A percentile compares a stretch with the other conserved stretches of the same genome.
Evolutionary conservation across 2,329 filamentous ascomycete genomes (phyloP).

Genomic region (Boeremia lycopersici): DNA sequence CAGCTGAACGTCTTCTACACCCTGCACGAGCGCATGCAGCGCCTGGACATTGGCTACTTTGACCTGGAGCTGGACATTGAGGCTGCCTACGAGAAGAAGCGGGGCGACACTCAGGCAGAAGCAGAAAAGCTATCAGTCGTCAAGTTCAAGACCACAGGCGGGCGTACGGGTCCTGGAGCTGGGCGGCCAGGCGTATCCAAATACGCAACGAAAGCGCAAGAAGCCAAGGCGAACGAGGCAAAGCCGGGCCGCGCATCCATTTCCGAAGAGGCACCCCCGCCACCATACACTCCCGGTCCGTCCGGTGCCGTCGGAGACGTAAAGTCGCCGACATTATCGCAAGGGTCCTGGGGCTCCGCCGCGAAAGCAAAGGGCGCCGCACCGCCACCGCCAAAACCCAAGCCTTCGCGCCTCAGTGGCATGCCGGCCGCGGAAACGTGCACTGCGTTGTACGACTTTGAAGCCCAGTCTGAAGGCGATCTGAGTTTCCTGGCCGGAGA

Average conservation of each 20-base stretch:
- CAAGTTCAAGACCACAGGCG: conserved; percentile 88
- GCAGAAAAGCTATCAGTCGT: conserved; percentile 85
- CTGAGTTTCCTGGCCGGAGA: conserved; percentile 89
- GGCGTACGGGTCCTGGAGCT: conserved; percentile 47
- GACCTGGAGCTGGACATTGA: conserved; percentile 89
- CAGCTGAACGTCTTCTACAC: conserved; percentile 99
- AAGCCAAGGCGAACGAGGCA: conserved; percentile 43
- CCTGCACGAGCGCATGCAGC: conserved; percentile 96
- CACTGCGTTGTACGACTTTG: conserved; percentile 94
- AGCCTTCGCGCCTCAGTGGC: conserved; percentile 75
- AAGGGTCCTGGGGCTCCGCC: conserved; percentile 50
- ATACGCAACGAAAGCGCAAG: conserved; percentile 49
- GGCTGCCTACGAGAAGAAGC: conserved; percentile 87
- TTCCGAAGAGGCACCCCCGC: conserved; percentile 43
- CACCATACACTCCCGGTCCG: conserved; percentile 48
- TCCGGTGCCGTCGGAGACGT: conserved; percentile 19
- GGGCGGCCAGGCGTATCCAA: conserved; percentile 40
- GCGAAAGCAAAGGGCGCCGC: conserved; percentile 57
- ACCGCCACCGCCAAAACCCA: conserved; percentile 58
- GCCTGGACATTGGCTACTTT: conserved; percentile 96
- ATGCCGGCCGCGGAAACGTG: conserved; percentile 74
- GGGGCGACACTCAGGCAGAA: conserved; percentile 82
- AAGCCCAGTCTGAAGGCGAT: conserved; percentile 93
- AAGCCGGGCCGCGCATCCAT: conserved; percentile 40
- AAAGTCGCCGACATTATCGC: conserved; percentile 35